Evolutionary conservation across 2,329 filamentous ascomycete species (phyloP), one percentile per base, ranked within the genome.

Genomic region (Rhytidhysteron rufulum): DNA sequence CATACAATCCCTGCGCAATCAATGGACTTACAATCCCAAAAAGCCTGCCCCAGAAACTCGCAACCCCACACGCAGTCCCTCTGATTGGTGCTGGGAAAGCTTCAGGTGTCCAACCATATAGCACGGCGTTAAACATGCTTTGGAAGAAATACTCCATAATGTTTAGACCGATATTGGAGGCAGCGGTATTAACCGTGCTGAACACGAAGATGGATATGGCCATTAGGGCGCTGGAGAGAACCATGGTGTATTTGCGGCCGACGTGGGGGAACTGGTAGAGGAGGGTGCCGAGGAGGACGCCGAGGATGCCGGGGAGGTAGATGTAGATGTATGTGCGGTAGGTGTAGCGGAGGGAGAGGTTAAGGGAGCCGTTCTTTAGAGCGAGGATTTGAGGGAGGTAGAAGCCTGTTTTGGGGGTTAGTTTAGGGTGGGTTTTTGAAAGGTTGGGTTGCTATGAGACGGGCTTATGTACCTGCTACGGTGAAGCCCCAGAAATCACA

Each of bases 11-110:
- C 47, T 77, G 71, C 4, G 74, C 76, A 39, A 78, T 76, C 27
- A 80, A 51, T 0, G 78, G 78, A 27, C 74, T 76, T 13, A 81
- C 69, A 32, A 82, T 80, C 8, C 75, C 73, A 47, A 78, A 78
- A 18, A 81, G 39, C 2, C 78, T 58, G 1, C 78, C 78, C 75
- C 75, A 80, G 51, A 79, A 81, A 43, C 73, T 75, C 2, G 77
- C 75, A 10, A 80, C 45, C 0, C 79, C 78, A 48, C 73, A 75
- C 0, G 78, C 64, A 1, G 72, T 78, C 4, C 73, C 75, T 25
- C 73, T 57, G 13, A 78, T 69, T 0, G 69, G 68, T 3, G 74
- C 72, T 0, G 73, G 71, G 44, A 76, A 77, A 5, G 69, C 67
- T 47, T 75, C 73, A 1, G 73, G 73, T 3, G 72, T 75, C 65